Evolutionary conservation across 2,329 filamentous ascomycete species (phyloP).

Genomic region (Exophiala sp.): DNA sequence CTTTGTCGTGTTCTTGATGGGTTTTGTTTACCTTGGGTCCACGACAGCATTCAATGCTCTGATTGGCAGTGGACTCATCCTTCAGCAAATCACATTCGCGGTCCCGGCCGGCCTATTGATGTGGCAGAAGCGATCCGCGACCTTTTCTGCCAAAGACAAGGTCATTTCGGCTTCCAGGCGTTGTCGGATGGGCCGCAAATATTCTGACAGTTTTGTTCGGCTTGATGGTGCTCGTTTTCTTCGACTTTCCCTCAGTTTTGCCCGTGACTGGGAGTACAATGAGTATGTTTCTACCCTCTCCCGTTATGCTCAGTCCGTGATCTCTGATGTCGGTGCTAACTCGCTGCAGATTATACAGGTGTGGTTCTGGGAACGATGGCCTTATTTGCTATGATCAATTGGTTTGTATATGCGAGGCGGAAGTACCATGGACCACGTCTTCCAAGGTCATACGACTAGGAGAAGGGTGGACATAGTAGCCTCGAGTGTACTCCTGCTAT

Average conservation of each 20-base stretch:
- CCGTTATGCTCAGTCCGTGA: slow-evolving; percentile 7
- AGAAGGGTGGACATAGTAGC: too few species aligned
- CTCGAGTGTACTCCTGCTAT: too few species aligned
- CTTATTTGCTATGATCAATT: slow-evolving; percentile 25
- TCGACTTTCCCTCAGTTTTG: slow-evolving; percentile 29
- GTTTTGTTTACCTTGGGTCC: slow-evolving; percentile 14
- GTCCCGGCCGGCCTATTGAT: slow-evolving; percentile 31
- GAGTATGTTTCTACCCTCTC: slow-evolving; percentile 20
- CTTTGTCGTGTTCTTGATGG: slow-evolving; percentile 16
- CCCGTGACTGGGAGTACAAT: slow-evolving; percentile 31
- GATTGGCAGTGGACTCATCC: slow-evolving; percentile 25
- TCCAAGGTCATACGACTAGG: too few species aligned
- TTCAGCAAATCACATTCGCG: slow-evolving; percentile 26
- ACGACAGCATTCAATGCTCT: slow-evolving; percentile 29
- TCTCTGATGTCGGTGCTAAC: neutral
- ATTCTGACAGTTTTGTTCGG: slow-evolving; percentile 27
- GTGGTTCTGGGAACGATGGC: slow-evolving; percentile 26
- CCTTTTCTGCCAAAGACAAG: slow-evolving; percentile 23
- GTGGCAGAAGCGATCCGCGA: slow-evolving; percentile 25
- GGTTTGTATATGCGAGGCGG: slow-evolving; percentile 26
- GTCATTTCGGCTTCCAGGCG: neutral
- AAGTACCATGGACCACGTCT: slow-evolving; percentile 24
- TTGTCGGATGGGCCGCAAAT: slow-evolving; percentile 31
- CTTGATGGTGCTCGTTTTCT: slow-evolving; percentile 30
- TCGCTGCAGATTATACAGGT: slow-evolving; percentile 24